Evolutionary conservation across 805 yeast species (phyloP), one percentile per base, ranked within the genome.

Genomic region (Zygosaccharomyces rouxii): DNA sequence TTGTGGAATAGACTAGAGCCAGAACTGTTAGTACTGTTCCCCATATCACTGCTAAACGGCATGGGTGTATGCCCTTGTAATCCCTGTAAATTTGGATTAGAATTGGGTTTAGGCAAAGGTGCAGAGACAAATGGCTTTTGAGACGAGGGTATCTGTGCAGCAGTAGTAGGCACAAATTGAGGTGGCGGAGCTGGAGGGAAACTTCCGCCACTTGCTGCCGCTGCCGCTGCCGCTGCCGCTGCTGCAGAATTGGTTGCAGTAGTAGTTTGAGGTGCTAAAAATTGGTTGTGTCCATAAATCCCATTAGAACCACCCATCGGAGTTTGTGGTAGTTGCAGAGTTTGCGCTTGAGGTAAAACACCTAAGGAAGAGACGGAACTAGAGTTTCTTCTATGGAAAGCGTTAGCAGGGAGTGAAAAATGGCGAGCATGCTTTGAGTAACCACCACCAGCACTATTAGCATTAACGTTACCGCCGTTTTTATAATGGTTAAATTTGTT

Each of bases 381-480:
- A 37, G 57, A 56, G 38, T 55, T 61, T 52, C 64, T 62, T 54
- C 60, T 63, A 47, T 63, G 64, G 29, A 54, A 63, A 3, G 65
- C 54, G 46, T 64, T 64, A 4, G 67, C 60, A 16, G 69, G 70
- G 25, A 67, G 47, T 3, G 71, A 66, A 39, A 55, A 60, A 48
- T 64, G 66, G 44, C 69, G 67, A 38, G 64, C 52, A 49, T 64
- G 69, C 42, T 53, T 57, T 35, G 53, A 57, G 22, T 54, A 50
- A 9, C 41, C 47, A 37, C 42, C 38, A 35, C 49, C 44, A 35
- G 38, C 35, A 44, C 48, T 50, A 41, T 46, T 43, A 35, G 39
- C 38, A 28, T 47, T 48, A 40, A 44, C 49, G 47, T 45, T 53
- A 47, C 19, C 52, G 47, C 35, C 48, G 48, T 30, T 38, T 25